These are phyloP conservation scores for Lachancea kluyveri DNA, from an alignment of 805 yeast species.

Conservation along the genomic window DNA sequence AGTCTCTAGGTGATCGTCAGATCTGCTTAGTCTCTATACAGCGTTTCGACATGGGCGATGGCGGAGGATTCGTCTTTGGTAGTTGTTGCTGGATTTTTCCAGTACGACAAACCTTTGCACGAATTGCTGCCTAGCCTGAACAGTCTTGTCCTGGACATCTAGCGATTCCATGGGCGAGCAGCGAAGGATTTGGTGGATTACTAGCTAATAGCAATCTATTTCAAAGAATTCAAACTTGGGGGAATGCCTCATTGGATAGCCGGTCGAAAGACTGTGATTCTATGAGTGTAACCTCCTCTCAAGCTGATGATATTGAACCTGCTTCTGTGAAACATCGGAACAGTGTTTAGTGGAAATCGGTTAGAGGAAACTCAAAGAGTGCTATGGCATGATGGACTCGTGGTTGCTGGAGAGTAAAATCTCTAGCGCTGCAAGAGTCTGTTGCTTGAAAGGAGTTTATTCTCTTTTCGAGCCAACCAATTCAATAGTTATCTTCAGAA, in stretches of 20 bases:
- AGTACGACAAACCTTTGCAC: no score
- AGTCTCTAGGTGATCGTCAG: conserved; percentile 30
- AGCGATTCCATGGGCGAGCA: conserved; percentile 30
- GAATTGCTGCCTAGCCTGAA: conserved; percentile 26
- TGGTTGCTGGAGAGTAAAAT: conserved; percentile 15
- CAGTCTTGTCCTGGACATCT: conserved; percentile 30
- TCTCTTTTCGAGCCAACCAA: conserved; percentile 8
- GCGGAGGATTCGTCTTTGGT: conserved; percentile 4
- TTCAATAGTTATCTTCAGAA: conserved; percentile 15
- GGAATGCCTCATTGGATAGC: conserved; percentile 25
- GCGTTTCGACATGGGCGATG: conserved; percentile 26
- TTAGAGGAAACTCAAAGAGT: conserved; percentile 28
- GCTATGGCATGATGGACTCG: conserved; percentile 22
- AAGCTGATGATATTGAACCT: conserved; percentile 26
- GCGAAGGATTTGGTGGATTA: conserved; percentile 32
- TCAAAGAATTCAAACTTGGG: conserved; percentile 22
- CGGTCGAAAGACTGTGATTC: conserved; percentile 22
- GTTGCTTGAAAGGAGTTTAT: conserved; percentile 9
- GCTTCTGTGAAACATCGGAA: conserved; percentile 21
- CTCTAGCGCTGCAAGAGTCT: conserved; percentile 6
- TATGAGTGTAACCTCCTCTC: conserved; percentile 30
- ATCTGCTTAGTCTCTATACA: conserved; percentile 27
- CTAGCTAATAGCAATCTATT: conserved; percentile 26
- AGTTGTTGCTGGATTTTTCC: conserved; percentile 1
- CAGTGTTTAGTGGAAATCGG: conserved; percentile 27